Evolutionary conservation across 495 filamentous ascomycete species (phyloP), one percentile per base, ranked within the genome.

Genomic region (Clohesyomyces aquaticus): DNA sequence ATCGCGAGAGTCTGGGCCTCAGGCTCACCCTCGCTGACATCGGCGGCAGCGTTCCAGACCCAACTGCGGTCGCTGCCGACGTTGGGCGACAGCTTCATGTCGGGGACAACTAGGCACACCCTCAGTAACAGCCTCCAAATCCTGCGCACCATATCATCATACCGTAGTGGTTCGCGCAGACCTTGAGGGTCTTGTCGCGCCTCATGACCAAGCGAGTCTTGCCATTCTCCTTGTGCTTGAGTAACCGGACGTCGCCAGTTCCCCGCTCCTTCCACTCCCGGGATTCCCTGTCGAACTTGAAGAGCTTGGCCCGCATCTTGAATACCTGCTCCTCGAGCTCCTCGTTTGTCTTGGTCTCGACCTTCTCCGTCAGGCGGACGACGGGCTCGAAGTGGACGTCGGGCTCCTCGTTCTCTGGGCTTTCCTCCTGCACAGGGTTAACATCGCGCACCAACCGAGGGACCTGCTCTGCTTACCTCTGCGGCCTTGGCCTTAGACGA

Each of bases 91-190:
- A 99, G 88, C 80, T 93, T 96, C 95, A 99, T 99, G 74, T 96
- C 94, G 27, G 95, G 94, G 55, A 96, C 91, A 71, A 99, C 93
- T 96, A 38, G 32, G 66, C 18, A 59, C 21, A 57, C n/a, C n/a
- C 22, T 18, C 2, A n/a, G 59, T 58, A 61, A 55, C 28, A 55
- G 12, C 18, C 8, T 25, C 35, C 45, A 49, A 38, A 32, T 16
- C 0, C 35, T 29, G 14, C 10, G n/a, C 18, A 3, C 23, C 19
- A 43, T 21, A 29, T n/a, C 10, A 28, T 23, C 91, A 74, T 88
- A 98, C 94, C 88, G 78, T 99, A 99, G 82, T 99, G 95, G 81
- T 99, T 99, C 73, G 95, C 95, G 87, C 95, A 99, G 78, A 98
- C 94, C 83, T 99, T 99, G 79, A 96, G 85, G 67, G 95, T 98